phyloP scores from a whole-genome alignment of 805 yeast genomes.

The Blastobotrys attinorum region DNA sequence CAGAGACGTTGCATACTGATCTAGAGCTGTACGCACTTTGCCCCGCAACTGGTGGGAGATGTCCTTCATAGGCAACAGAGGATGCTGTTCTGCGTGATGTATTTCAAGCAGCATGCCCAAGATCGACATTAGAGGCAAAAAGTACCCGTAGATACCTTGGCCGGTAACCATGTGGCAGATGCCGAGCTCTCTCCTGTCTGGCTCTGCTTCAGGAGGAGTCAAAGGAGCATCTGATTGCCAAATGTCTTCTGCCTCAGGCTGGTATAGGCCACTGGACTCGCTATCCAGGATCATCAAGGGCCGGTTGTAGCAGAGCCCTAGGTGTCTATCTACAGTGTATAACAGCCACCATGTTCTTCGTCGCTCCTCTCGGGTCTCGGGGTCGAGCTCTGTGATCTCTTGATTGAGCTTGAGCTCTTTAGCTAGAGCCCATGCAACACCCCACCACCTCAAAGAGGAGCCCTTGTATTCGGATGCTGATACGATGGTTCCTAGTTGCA shows the following conservation, averaged over 20 bases:
- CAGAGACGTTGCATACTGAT: conserved; percentile 16
- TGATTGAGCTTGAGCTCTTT: conserved; percentile 25
- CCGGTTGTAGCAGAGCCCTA: conserved; percentile 32
- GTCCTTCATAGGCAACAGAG: conserved; percentile 13
- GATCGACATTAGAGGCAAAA: conserved; percentile 30
- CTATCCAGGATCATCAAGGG: conserved; percentile 28
- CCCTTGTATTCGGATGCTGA: conserved; percentile 30
- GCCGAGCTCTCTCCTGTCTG: conserved; percentile 21
- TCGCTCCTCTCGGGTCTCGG: conserved; percentile 32
- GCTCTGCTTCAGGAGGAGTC: conserved; percentile 26
- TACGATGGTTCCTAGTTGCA: conserved; percentile 26
- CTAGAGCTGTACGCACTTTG: conserved; percentile 10
- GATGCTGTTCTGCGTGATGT: conserved; percentile 21
- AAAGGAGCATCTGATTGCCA: conserved; percentile 27
- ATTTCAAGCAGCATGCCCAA: conserved; percentile 26
- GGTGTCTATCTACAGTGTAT: conserved; percentile 33
- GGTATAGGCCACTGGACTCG: conserved; percentile 25
- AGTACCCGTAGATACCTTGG: conserved; percentile 34
- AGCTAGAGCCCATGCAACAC: conserved; percentile 26
- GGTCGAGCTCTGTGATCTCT: conserved; percentile 17
- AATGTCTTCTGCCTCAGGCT: conserved; percentile 30
- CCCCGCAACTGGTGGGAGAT: conserved; percentile 15
- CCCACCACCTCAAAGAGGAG: conserved; percentile 27
- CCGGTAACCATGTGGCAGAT: conserved; percentile 23
- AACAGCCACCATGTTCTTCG: conserved; percentile 37